Base-by-base conservation (phyloP, 768 basidiomycete species). In the Coprinellus micaceus region DNA sequence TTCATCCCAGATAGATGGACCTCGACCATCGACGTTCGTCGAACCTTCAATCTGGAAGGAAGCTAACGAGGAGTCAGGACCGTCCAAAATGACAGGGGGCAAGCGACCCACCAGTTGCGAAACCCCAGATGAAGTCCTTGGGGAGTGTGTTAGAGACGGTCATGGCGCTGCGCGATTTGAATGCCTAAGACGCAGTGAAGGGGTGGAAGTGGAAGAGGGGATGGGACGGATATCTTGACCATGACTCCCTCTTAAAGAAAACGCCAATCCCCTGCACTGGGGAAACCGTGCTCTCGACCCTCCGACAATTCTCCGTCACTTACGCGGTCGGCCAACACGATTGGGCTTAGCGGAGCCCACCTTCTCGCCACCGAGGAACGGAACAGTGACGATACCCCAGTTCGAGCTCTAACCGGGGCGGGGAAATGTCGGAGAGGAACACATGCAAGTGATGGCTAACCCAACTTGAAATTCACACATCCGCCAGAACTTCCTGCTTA, bases 31-130 rank as follows among this genome's bases (percentile, higher is more conserved):
- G 17, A 72, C 75, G 52, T 78, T 67, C 21, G 78, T 73, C 0
- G 86, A 84, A 30, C 88, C 88, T 68, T 90, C 89, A 54, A 89
- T 83, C 72, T 90, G 88, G 69, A 88, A 89, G 56, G 80, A 73
- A 22, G 87, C 89, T 80, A 46, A 55, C n/a, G n/a, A 49, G 57
- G 53, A 25, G 56, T 21, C 58, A 48, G 61, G 52, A 53, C 4
- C 26, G 30, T 41, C 54, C 33, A 57, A 52, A 33, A 46, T 30
- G n/a, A n/a, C 33, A 13, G 6, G 13, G 33, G 13, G 7, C 13
- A 13, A 6, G 33, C 33, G 33, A 64, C 81, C 60, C 59, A 82
- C 85, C 84, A 15, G 86, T 88, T 3, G 85, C 85, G 63, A 86
- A 86, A 46, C 85, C 84, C 82, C 85, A 88, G 52, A 87, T 72